These are phyloP conservation scores for Saitozyma sp. DNA, from an alignment of 768 basidiomycete species.

Conservation along the genomic window DNA sequence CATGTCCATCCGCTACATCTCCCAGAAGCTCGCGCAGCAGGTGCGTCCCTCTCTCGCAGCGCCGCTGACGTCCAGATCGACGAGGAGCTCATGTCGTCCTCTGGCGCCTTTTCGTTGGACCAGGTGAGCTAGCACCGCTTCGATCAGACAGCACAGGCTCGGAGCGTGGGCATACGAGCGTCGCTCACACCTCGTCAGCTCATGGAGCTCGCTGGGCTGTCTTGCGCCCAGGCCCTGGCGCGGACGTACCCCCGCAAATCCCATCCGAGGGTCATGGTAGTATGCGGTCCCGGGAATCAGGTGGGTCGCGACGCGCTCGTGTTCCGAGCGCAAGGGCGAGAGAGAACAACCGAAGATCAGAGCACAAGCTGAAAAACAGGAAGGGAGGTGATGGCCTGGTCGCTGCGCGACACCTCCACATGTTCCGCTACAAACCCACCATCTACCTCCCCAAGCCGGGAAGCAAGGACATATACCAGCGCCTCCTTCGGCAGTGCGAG, in stretches of 20 bases:
- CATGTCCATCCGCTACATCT: constrained; percentile 49
- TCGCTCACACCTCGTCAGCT: constrained; percentile 58
- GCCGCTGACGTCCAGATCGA: constrained; percentile 11
- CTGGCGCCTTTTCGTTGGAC: constrained; percentile 88
- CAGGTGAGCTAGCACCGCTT: constrained; percentile 60
- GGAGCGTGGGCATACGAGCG: not conserved
- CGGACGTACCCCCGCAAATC: constrained; percentile 69
- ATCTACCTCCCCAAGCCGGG: constrained; percentile 97
- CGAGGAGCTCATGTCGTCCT: constrained; percentile 17
- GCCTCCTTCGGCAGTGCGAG: constrained; percentile 78
- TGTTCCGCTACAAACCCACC: constrained; percentile 87
- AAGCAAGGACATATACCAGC: constrained; percentile 89
- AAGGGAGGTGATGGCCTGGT: constrained; percentile 90
- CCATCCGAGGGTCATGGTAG: constrained; percentile 80
- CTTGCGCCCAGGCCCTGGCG: constrained; percentile 84
- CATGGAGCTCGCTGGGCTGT: constrained; percentile 94
- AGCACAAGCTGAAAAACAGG: not conserved
- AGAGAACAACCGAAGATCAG: too few relatives aligned
- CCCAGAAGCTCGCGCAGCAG: constrained; percentile 48
- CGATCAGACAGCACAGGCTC: not conserved
- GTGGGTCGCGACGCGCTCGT: constrained; percentile 44
- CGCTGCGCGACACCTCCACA: constrained; percentile 88
- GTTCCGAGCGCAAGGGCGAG: not conserved
- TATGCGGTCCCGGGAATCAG: constrained; percentile 97
- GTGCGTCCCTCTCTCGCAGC: constrained; percentile 16